Conservation (phyloP, 2,329 filamentous ascomycete genomes). For the Sporothrix humicola region DNA sequence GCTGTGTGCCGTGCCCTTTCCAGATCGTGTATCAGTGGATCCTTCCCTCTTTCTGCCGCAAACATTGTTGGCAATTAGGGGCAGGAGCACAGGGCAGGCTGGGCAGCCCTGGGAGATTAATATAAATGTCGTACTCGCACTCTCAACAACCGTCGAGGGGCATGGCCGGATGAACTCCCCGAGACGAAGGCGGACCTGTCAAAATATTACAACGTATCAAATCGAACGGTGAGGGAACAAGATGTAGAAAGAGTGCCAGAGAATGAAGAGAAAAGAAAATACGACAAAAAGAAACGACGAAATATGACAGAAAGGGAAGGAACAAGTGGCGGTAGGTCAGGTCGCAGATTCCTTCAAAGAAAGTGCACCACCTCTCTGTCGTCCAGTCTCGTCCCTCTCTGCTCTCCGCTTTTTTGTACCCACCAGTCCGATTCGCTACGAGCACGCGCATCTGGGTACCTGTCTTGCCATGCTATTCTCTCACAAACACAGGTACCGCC, state of each 20-base stretch:
- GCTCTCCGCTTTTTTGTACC: constrained; percentile 24
- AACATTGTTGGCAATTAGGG: neutral
- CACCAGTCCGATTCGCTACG: neutral
- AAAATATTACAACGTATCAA: neutral
- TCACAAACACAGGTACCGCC: neutral
- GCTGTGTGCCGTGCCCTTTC: constrained; percentile 9
- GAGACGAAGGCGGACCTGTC: neutral
- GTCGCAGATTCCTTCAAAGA: constrained; percentile 18
- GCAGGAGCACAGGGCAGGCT: neutral
- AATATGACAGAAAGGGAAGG: constrained; percentile 14
- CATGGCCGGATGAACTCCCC: neutral
- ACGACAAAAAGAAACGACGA: neutral
- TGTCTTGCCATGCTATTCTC: neutral
- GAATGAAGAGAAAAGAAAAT: neutral
- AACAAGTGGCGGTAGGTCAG: neutral
- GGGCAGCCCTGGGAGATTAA: neutral
- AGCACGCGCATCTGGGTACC: neutral
- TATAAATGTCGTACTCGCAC: neutral
- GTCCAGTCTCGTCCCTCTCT: constrained; percentile 12
- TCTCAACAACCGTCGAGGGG: neutral
- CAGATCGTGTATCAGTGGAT: constrained; percentile 8
- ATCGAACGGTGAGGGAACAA: neutral
- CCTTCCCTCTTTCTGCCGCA: neutral
- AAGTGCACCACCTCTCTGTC: constrained; percentile 14
- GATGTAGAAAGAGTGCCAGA: neutral